A percentile compares a stretch with the other conserved stretches of the same genome.
Evolutionary conservation across 257 asterid genomes (phyloP).

Genomic region (Rubia yunnanensis): DNA sequence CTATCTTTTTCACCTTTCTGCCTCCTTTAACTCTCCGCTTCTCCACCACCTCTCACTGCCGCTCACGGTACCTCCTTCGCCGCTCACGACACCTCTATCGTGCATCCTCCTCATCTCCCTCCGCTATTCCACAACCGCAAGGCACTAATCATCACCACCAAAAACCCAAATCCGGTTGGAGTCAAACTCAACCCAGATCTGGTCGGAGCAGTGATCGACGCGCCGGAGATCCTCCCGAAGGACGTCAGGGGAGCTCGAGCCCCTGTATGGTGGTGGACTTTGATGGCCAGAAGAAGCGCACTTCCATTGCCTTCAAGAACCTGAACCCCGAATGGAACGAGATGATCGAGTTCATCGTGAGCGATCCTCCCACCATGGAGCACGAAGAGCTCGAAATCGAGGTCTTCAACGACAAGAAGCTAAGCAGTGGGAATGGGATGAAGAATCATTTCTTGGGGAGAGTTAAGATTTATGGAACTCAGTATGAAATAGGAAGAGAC

Average conservation of each 20-base stretch:
- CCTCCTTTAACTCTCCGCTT: too few relatives aligned
- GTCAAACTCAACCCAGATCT: too few relatives aligned
- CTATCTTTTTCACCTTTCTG: too few relatives aligned
- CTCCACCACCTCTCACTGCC: too few relatives aligned
- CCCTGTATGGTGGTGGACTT: constrained; percentile 77
- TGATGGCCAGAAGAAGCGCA: constrained; percentile 71
- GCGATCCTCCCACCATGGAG: constrained; percentile 86
- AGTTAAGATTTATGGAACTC: constrained; percentile 72
- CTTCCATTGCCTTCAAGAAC: constrained; percentile 45
- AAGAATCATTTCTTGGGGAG: constrained; percentile 83
- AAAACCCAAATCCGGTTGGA: too few relatives aligned
- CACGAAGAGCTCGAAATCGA: constrained; percentile 64
- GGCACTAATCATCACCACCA: too few relatives aligned
- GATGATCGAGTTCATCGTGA: constrained; percentile 50
- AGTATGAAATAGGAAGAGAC: too few relatives aligned
- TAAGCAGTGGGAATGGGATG: constrained; percentile 64
- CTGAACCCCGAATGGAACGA: constrained; percentile 85
- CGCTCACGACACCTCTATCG: too few relatives aligned
- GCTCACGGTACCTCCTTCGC: too few relatives aligned
- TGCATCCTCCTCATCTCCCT: too few relatives aligned
- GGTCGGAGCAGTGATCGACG: constrained; percentile 72
- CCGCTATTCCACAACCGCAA: too few relatives aligned
- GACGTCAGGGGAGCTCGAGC: constrained; percentile 95
- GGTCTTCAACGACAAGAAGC: constrained; percentile 68
- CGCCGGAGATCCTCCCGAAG: constrained; percentile 73